Conservation (phyloP, 148 eudicot genomes). For the Amaranthus hypochondriacus region DNA sequence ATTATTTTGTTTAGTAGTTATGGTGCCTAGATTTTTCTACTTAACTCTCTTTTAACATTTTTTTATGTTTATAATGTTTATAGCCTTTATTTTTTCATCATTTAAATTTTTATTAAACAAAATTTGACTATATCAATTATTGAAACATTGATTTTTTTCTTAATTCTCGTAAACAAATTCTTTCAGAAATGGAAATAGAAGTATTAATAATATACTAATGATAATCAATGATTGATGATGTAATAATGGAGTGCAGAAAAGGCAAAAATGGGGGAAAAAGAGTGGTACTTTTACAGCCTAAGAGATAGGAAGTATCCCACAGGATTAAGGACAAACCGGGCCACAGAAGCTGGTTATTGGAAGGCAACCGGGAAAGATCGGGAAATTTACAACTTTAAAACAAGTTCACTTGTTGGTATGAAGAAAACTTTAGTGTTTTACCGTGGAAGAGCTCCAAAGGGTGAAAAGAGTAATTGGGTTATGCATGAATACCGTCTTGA, state of each 20-base stretch:
- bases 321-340: constrained; percentile 79
- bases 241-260: constrained; percentile 33
- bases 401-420: constrained; percentile 75
- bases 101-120: too few relatives aligned
- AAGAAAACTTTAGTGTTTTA: constrained; percentile 97
- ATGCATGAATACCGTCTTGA: constrained; percentile 97
- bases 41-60: too few relatives aligned
- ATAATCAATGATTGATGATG: neutral
- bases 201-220: too few relatives aligned
- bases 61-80: too few relatives aligned
- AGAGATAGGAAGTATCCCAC: constrained; percentile 94
- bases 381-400: constrained; percentile 80
- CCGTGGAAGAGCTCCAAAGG: constrained; percentile 89
- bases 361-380: constrained; percentile 98
- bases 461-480: constrained; percentile 93
- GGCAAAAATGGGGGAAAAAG: constrained; percentile 97
- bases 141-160: too few relatives aligned
- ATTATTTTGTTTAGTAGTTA: too few relatives aligned
- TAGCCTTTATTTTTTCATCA: too few relatives aligned
- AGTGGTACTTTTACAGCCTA: constrained; percentile 93
- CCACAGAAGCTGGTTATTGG: constrained; percentile 94
- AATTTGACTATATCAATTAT: too few relatives aligned
- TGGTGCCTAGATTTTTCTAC: too few relatives aligned
- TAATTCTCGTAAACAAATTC: too few relatives aligned
- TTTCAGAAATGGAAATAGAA: too few relatives aligned